Conservation (phyloP, 2,329 filamentous ascomycete species). For the Hymenoscyphus occultus region DNA sequence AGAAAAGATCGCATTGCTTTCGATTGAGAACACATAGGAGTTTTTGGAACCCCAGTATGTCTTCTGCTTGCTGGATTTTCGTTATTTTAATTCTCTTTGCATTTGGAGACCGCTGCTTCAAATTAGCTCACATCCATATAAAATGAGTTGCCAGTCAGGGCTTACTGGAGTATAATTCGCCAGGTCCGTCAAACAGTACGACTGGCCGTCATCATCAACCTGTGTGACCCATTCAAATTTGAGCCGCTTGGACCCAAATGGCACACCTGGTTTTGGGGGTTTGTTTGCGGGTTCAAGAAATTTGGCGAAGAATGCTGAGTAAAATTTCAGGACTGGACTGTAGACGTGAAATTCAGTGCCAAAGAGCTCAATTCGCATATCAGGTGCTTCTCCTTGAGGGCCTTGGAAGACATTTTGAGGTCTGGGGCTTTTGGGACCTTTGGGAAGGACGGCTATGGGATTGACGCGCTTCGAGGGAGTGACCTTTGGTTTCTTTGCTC, state of each 20-base stretch:
- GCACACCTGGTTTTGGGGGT: background rate
- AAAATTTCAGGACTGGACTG: background rate
- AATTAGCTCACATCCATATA: no score
- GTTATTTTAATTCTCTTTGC: no score
- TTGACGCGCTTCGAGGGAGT: no score
- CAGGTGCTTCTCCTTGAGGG: background rate
- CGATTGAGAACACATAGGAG: background rate
- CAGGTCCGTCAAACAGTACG: no score
- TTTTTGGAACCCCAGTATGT: background rate
- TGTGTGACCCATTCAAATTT: conserved; percentile 10
- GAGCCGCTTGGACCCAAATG: background rate
- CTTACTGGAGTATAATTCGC: no score
- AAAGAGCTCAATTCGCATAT: background rate
- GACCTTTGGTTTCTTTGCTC: background rate
- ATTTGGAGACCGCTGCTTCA: no score
- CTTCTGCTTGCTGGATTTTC: background rate
- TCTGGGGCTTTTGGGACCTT: no score
- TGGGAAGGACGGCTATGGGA: no score
- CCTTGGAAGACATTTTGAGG: background rate
- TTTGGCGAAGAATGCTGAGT: background rate
- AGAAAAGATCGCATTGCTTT: background rate
- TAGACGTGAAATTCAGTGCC: background rate
- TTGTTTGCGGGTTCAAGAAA: background rate
- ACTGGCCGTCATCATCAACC: conserved; percentile 6
- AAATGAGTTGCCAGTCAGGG: no score